Conservation (phyloP, 208 protist species). For the Endotrypanum monterogeii region DNA sequence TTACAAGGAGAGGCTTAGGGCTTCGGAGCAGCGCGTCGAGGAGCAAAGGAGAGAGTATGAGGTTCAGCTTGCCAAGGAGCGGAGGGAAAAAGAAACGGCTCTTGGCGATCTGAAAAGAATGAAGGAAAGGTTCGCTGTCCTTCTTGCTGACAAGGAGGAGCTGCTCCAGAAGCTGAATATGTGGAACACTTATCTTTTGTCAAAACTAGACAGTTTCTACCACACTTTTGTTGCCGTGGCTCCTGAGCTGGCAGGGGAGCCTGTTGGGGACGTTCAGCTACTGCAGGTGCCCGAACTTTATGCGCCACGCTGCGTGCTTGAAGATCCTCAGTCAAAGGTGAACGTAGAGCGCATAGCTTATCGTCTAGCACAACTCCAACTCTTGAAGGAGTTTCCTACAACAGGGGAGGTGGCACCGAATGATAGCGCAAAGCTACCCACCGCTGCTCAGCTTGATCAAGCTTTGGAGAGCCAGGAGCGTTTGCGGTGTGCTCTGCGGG, state of each 20-base stretch:
- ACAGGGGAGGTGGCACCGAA: background rate
- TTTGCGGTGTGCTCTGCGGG: slow-evolving; percentile 56
- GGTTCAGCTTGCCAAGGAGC: slow-evolving; percentile 42
- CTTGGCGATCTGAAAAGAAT: slow-evolving; percentile 49
- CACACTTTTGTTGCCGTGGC: slow-evolving; percentile 40
- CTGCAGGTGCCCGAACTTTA: slow-evolving; percentile 68
- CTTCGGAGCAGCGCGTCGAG: slow-evolving; percentile 60
- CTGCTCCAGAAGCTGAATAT: slow-evolving; percentile 64
- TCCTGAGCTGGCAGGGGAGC: slow-evolving; percentile 54
- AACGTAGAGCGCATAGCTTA: slow-evolving; percentile 73
- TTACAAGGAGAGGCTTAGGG: slow-evolving; percentile 74
- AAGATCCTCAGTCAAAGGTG: slow-evolving; percentile 74
- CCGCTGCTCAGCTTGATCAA: slow-evolving; percentile 23
- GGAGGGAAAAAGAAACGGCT: slow-evolving; percentile 41
- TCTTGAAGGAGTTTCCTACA: slow-evolving; percentile 31
- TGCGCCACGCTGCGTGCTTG: slow-evolving; percentile 58
- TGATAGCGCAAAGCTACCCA: background rate
- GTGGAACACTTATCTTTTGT: slow-evolving; percentile 79
- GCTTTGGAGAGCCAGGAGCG: slow-evolving; percentile 62
- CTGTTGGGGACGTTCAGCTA: slow-evolving; percentile 47
- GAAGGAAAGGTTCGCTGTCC: slow-evolving; percentile 51
- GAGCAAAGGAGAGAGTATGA: slow-evolving; percentile 59
- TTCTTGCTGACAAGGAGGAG: slow-evolving; percentile 58
- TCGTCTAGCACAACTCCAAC: slow-evolving; percentile 67
- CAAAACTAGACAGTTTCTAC: slow-evolving; percentile 66